Base-by-base conservation (phyloP, 176 grass and related monocot species). In the Carex littledalei region DNA sequence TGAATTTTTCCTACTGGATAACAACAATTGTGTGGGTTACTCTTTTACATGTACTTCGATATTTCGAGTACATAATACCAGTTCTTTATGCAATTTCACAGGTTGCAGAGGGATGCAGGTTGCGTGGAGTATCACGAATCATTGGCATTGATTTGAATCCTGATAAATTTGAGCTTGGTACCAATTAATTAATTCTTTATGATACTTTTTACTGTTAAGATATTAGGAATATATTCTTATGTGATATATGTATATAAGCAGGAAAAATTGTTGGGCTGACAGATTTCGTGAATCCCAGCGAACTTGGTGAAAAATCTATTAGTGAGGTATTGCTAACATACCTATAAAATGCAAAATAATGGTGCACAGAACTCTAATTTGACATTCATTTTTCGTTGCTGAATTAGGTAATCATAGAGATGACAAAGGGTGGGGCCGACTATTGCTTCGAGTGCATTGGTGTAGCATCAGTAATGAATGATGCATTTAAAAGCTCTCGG, bases 361-460 rank as follows among this genome's bases (percentile, higher is more conserved):
- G 72, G 20, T 53, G 43, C 47, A 54, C 0, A 31, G 4, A 37
- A 56, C 56, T 4, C 15, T 63, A 7, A 57, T 0, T 77, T 20
- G 11, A 81, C n/a, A 4, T 61, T 29, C 12, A 49, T 47, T 67
- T 17, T 47, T 49, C 11, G 43, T 63, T 81, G 2, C 31, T 81
- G 11, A 67, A 12, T 67, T 60, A 97, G 94, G 87, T 88, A 18
- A 94, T 97, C 18, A 55, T 54, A 2, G 86, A 90, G 88, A 84
- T 94, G 85, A 92, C 91, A 0, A 85, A 75, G 8, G 87, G 92
- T 16, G 91, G 94, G 5, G 94, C 83, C 1, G 89, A 94, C 34
- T 94, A 86, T 80, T 73, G 86, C 86, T 91, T 97, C 15, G 94
- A 97, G 94, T 97, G 94, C 63, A 90, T 91, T 0, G 94, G 94